These are phyloP conservation scores for Berberis thunbergii DNA, from an alignment of 164 flowering plant species.

Conservation along the genomic window DNA sequence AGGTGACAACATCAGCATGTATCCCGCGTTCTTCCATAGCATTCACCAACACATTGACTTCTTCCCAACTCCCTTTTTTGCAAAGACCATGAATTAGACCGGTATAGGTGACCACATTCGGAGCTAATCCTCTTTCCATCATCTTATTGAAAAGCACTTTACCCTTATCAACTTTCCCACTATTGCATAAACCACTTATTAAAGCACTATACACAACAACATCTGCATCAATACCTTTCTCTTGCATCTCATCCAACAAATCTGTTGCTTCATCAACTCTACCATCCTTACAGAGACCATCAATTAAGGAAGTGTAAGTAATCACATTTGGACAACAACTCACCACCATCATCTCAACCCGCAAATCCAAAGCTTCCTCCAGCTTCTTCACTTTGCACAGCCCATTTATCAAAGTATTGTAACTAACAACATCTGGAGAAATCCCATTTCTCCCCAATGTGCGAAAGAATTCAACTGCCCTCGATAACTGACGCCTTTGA, in stretches of 20 bases:
- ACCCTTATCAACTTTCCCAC: too few relatives aligned
- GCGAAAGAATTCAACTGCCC: conserved; percentile 36
- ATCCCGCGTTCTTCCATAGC: too few relatives aligned
- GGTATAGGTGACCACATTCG: too few relatives aligned
- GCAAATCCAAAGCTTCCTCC: conserved; percentile 34
- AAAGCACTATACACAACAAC: conserved; percentile 8
- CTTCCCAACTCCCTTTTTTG: too few relatives aligned
- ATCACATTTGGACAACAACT: conserved; percentile 32
- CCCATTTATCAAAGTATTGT: conserved; percentile 44
- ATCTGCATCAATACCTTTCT: conserved; percentile 37
- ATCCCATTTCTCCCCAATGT: conserved; percentile 23
- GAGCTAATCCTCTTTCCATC: too few relatives aligned
- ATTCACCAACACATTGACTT: too few relatives aligned
- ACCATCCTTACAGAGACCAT: conserved; percentile 48
- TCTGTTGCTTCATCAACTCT: conserved; percentile 37
- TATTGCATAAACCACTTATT: too few relatives aligned
- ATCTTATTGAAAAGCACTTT: too few relatives aligned
- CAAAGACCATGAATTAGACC: too few relatives aligned
- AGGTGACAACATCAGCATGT: too few relatives aligned
- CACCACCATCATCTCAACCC: conserved; percentile 29
- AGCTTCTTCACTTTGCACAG: conserved; percentile 46
- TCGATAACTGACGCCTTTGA: conserved; percentile 21
- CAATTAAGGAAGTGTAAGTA: conserved; percentile 37
- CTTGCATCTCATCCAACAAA: conserved; percentile 44
- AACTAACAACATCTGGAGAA: conserved; percentile 38